These are phyloP conservation scores for Xylaria sp. DNA, from an alignment of 2,329 filamentous ascomycete species.

Conservation along the genomic window DNA sequence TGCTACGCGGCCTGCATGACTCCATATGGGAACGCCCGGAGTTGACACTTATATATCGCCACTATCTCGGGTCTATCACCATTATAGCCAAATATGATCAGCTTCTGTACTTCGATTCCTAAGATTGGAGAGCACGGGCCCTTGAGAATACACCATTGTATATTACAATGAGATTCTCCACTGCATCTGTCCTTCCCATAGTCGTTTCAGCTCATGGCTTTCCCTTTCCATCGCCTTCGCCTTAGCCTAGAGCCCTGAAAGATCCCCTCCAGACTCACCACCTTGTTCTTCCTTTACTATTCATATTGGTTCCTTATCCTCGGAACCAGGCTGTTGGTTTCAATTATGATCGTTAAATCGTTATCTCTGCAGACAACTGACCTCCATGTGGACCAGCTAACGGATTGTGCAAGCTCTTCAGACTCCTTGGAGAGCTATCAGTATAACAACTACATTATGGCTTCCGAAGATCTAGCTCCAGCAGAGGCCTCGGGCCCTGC, in stretches of 20 bases:
- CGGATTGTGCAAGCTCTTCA: conserved; percentile 57
- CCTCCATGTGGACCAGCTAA: conserved; percentile 56
- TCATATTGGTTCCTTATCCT: not conserved
- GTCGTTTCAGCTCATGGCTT: not conserved
- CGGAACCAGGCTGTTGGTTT: conserved; percentile 10
- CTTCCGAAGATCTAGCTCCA: conserved; percentile 50
- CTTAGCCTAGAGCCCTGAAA: not conserved
- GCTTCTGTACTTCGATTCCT: conserved; percentile 16
- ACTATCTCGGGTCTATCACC: conserved; percentile 15
- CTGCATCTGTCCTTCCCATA: conserved; percentile 13
- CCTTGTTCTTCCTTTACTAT: conserved; percentile 1
- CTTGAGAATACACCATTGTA: not conserved
- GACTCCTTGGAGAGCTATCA: conserved; percentile 46
- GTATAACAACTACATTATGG: conserved; percentile 47
- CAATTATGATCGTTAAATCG: conserved; percentile 49
- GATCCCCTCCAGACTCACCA: not conserved
- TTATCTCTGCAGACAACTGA: conserved; percentile 57
- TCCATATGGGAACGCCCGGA: conserved; percentile 30
- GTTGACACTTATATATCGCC: conserved; percentile 23
- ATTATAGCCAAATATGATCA: conserved; percentile 20
- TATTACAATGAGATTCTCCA: conserved; percentile 13
- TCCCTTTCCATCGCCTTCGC: not conserved
- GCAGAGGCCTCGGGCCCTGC: conserved; percentile 52
- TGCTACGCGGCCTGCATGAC: conserved; percentile 37
- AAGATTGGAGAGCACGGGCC: not conserved